phyloP scores from a whole-genome alignment of 345 rosid genomes.

The Angophora floribunda region DNA sequence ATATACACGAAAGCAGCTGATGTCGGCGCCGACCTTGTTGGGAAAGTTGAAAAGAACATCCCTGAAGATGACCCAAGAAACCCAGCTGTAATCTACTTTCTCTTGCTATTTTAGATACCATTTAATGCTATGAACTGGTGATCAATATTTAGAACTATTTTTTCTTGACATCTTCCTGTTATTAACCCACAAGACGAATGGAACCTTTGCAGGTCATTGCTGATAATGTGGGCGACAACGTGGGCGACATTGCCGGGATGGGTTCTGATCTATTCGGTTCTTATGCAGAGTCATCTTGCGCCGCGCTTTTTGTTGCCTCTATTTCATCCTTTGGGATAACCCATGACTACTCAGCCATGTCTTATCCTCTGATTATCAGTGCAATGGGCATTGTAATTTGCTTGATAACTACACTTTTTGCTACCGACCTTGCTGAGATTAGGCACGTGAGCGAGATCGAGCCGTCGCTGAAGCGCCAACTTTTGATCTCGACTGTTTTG shows the following conservation, averaged over 20 bases:
- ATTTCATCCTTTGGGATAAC: constrained; percentile 48
- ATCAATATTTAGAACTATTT: background rate
- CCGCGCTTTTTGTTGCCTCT: constrained; percentile 61
- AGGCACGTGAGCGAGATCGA: constrained; percentile 43
- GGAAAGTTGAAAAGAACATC: constrained; percentile 54
- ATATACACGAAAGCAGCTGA: constrained; percentile 62
- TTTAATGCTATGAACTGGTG: background rate
- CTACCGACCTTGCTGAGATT: constrained; percentile 52
- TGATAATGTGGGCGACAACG: constrained; percentile 70
- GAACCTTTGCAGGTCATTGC: constrained; percentile 46
- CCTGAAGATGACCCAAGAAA: constrained; percentile 69
- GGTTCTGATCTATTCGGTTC: constrained; percentile 65
- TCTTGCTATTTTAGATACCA: background rate
- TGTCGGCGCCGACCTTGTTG: constrained; percentile 70
- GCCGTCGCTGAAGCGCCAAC: constrained; percentile 54
- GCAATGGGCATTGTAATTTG: constrained; percentile 56
- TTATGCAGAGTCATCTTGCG: constrained; percentile 65
- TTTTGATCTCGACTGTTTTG: constrained; percentile 51
- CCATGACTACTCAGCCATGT: constrained; percentile 57
- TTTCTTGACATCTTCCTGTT: background rate
- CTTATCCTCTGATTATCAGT: constrained; percentile 45
- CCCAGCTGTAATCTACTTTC: constrained; percentile 35
- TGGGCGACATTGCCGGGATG: constrained; percentile 74
- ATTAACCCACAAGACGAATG: background rate
- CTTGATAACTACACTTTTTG: constrained; percentile 53